Conservation (phyloP, 176 grass and related monocot genomes). For the Olyra latifolia region DNA sequence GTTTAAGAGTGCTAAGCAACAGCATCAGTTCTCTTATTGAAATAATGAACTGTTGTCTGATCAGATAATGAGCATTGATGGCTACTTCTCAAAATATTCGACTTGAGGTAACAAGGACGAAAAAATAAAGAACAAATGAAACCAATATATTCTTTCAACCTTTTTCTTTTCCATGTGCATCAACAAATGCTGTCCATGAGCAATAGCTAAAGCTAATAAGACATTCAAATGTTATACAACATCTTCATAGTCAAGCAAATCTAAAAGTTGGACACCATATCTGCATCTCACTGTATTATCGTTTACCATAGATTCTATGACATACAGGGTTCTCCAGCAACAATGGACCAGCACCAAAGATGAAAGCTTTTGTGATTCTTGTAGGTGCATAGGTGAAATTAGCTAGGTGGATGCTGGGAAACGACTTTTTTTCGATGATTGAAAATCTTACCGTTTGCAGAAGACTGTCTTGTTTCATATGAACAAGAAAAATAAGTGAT, state of each 20-base stretch:
- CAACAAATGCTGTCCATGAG: not conserved
- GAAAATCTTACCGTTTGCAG: not conserved
- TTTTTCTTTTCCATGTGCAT: not conserved
- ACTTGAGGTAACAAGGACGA: not conserved
- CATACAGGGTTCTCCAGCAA: not conserved
- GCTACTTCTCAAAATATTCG: not conserved
- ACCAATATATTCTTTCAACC: not conserved
- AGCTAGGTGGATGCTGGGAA: not conserved
- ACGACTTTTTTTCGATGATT: not conserved
- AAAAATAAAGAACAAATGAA: not conserved
- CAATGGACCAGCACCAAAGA: not conserved
- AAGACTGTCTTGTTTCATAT: not conserved
- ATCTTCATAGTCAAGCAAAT: constrained; percentile 12
- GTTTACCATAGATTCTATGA: not conserved
- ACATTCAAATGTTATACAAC: not conserved
- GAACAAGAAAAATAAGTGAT: too few relatives aligned
- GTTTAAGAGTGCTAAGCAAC: not conserved
- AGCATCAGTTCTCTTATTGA: not conserved
- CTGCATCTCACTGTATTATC: not conserved
- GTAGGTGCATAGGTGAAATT: not conserved
- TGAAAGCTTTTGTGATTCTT: not conserved
- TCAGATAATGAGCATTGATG: not conserved
- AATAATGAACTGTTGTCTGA: not conserved
- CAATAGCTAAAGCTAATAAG: not conserved
- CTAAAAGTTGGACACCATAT: not conserved